Conservation (phyloP, 148 eudicot genomes). For the Rhododendron mucronatum region DNA sequence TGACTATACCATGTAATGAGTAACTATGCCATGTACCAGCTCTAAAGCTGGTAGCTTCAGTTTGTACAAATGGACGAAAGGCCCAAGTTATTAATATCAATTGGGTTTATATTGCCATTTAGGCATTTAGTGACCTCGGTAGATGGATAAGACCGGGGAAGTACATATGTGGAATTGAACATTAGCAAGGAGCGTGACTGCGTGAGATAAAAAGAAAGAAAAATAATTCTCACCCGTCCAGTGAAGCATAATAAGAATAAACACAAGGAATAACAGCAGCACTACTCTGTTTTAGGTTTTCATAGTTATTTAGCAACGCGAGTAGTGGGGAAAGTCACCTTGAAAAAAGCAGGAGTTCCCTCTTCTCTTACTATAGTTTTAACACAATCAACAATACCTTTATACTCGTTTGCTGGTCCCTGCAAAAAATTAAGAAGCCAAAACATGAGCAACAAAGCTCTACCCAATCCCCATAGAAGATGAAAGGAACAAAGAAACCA, state of each 20-base stretch:
- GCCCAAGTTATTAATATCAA: not conserved
- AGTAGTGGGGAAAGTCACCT: slow-evolving; percentile 38
- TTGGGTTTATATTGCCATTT: not conserved
- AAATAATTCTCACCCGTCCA: not conserved
- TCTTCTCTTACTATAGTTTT: slow-evolving; percentile 65
- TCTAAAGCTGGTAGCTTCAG: no score
- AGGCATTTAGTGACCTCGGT: no score
- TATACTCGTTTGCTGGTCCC: slow-evolving; percentile 69
- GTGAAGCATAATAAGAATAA: not conserved
- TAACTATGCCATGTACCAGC: not conserved
- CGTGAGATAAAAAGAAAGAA: not conserved
- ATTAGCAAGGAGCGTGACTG: not conserved
- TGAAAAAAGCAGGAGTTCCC: slow-evolving; percentile 58
- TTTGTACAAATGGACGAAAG: not conserved
- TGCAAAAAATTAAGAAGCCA: slow-evolving; percentile 17
- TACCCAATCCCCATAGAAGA: not conserved
- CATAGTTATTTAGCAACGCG: not conserved
- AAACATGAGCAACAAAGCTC: not conserved
- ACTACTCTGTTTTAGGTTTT: not conserved
- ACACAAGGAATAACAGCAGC: not conserved
- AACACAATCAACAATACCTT: slow-evolving; percentile 62
- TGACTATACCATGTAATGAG: not conserved
- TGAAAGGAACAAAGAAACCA: not conserved
- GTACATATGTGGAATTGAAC: not conserved
- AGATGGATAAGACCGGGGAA: not conserved